Conservation (phyloP, 202 grass and related monocot genomes). For the Bolboschoenoplectus hybrid region DNA sequence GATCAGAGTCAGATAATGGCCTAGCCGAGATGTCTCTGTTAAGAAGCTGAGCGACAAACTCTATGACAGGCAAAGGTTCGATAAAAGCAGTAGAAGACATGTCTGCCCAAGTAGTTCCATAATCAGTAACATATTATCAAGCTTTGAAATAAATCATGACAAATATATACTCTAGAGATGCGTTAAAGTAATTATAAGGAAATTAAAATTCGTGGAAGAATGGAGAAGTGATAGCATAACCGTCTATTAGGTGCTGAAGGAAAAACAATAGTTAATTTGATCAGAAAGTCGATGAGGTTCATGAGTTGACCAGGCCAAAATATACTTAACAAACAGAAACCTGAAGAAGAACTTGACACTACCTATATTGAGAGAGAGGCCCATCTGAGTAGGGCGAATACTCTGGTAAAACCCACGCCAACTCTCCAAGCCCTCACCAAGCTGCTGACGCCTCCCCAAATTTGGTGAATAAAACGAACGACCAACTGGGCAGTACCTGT, state of each 20-base stretch:
- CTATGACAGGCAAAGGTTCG: conserved; percentile 79
- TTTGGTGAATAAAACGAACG: conserved; percentile 91
- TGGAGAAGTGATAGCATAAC: not conserved
- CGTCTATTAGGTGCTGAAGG: not conserved
- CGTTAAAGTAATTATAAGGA: not conserved
- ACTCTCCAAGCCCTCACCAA: conserved; percentile 88
- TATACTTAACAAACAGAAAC: not conserved
- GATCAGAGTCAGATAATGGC: conserved; percentile 89
- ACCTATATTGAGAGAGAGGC: conserved; percentile 95
- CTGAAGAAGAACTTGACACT: conserved; percentile 38
- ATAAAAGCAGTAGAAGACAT: conserved; percentile 97
- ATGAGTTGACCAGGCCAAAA: conserved; percentile 5
- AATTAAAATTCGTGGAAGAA: not conserved
- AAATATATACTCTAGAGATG: not conserved
- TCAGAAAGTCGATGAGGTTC: not conserved
- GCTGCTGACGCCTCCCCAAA: conserved; percentile 79
- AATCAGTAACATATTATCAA: conserved; percentile 38
- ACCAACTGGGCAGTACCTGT: conserved; percentile 84
- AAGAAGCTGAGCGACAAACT: conserved; percentile 88
- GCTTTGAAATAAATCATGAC: conserved; percentile 7
- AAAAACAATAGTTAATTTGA: not conserved
- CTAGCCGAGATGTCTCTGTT: conserved; percentile 82
- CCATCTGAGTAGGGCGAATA: conserved; percentile 97
- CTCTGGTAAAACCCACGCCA: conserved; percentile 99
- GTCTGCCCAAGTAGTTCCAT: conserved; percentile 52